These are phyloP conservation scores for Thelephora terrestris DNA, from an alignment of 1,284 basidiomycete genomes.

Conservation along the genomic window DNA sequence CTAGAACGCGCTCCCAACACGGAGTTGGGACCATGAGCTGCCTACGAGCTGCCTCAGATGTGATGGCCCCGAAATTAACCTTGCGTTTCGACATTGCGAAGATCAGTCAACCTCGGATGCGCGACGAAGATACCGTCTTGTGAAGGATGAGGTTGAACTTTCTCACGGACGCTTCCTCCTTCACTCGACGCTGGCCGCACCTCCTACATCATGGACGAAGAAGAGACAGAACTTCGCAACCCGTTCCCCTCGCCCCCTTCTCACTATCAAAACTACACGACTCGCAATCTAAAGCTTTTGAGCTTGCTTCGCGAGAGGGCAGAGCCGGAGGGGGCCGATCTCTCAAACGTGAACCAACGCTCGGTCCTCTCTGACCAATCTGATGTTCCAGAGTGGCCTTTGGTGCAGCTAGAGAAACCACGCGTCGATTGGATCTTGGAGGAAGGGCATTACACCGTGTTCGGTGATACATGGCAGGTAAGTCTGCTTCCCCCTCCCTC, in stretches of 20 bases:
- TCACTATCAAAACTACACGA: conserved; percentile 61
- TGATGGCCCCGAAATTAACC: conserved; percentile 64
- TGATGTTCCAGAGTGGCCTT: conserved; percentile 64
- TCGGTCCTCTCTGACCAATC: conserved; percentile 53
- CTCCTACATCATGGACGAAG: conserved; percentile 40
- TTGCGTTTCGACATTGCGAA: conserved; percentile 52
- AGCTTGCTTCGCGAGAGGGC: conserved; percentile 45
- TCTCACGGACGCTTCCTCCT: background rate
- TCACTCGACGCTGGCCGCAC: background rate
- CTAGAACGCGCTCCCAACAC: conserved; percentile 69
- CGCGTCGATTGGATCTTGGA: conserved; percentile 76
- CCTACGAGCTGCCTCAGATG: conserved; percentile 66
- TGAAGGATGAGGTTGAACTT: background rate
- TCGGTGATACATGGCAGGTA: conserved; percentile 77
- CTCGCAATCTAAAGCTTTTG: conserved; percentile 58
- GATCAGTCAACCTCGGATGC: background rate
- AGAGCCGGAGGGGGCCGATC: conserved; percentile 25
- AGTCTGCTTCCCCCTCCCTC: conserved; percentile 13
- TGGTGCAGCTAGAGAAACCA: conserved; percentile 65
- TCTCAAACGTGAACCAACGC: conserved; percentile 39
- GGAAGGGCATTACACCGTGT: conserved; percentile 57
- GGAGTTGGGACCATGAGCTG: conserved; percentile 74
- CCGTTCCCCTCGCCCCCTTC: conserved; percentile 78
- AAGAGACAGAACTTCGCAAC: conserved; percentile 66
- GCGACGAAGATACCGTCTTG: background rate